A percentile compares a stretch with the other conserved stretches of the same genome.
Evolutionary conservation across 2,329 filamentous ascomycete genomes (phyloP).

Genomic region (Fusarium verticillioides): DNA sequence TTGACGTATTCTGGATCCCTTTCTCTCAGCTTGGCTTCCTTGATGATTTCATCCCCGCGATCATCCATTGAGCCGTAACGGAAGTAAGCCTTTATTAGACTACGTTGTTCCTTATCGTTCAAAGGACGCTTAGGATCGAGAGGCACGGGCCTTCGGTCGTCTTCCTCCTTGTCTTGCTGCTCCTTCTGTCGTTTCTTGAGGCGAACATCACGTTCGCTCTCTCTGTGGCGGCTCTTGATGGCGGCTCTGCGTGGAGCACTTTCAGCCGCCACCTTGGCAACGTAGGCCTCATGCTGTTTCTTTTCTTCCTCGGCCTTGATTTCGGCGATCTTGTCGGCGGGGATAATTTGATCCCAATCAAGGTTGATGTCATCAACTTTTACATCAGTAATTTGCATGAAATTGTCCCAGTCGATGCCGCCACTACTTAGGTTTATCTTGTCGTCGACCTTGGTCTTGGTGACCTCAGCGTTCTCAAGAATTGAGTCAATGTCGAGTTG

Average conservation of each 20-base stretch:
- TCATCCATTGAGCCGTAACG: slow-evolving; percentile 92
- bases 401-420: slow-evolving; percentile 86
- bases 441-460: slow-evolving; percentile 94
- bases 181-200: slow-evolving; percentile 75
- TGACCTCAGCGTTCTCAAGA: slow-evolving; percentile 94
- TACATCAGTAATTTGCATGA: slow-evolving; percentile 97
- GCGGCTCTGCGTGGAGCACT: slow-evolving; percentile 82
- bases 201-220: slow-evolving; percentile 73
- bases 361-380: slow-evolving; percentile 85
- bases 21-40: slow-evolving; percentile 84
- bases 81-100: slow-evolving; percentile 90
- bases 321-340: slow-evolving; percentile 87
- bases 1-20: slow-evolving; percentile 85
- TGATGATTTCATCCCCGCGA: slow-evolving; percentile 85
- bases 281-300: slow-evolving; percentile 83
- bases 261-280: slow-evolving; percentile 84
- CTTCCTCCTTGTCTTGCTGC: slow-evolving; percentile 71
- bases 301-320: slow-evolving; percentile 91
- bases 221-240: slow-evolving; percentile 66
- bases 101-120: slow-evolving; percentile 90
- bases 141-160: slow-evolving; percentile 78
- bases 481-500: slow-evolving; percentile 98
- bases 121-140: slow-evolving; percentile 90
- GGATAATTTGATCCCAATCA: slow-evolving; percentile 98
- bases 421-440: slow-evolving; percentile 92